These are phyloP conservation scores for Salix exigua DNA, from an alignment of 345 rosid genomes.

Conservation along the genomic window DNA sequence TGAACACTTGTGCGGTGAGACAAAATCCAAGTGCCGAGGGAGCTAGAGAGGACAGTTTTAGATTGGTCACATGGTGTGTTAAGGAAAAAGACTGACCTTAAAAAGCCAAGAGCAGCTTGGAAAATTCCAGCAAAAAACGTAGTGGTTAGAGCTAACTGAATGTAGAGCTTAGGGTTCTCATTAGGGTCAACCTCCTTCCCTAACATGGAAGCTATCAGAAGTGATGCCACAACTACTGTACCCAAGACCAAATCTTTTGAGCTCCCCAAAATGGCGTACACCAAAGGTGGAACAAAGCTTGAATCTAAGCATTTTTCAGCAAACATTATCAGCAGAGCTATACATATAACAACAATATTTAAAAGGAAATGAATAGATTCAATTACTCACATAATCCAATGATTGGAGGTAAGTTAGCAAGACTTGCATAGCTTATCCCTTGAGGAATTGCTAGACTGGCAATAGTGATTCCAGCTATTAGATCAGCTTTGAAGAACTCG, in stretches of 20 bases:
- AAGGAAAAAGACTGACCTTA: constrained; percentile 27
- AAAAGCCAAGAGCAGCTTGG: constrained; percentile 40
- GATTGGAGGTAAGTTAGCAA: constrained; percentile 44
- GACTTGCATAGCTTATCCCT: constrained; percentile 47
- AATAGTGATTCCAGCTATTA: constrained; percentile 49
- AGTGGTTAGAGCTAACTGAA: constrained; percentile 39
- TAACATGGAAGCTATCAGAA: constrained; percentile 43
- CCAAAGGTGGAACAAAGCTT: constrained; percentile 55
- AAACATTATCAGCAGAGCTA: neutral
- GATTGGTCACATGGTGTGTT: neutral
- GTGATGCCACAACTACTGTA: constrained; percentile 45
- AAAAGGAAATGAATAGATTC: neutral
- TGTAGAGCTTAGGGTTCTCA: constrained; percentile 22
- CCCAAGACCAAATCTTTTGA: constrained; percentile 50
- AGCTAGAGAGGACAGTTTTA: neutral
- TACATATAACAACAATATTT: neutral
- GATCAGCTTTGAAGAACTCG: constrained; percentile 35
- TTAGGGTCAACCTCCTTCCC: constrained; percentile 21
- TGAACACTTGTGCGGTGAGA: neutral
- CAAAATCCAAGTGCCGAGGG: neutral
- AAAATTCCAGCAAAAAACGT: constrained; percentile 47
- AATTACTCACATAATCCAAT: constrained; percentile 42
- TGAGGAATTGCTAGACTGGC: constrained; percentile 61
- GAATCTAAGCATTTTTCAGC: constrained; percentile 26
- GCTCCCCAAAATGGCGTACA: constrained; percentile 52